phyloP scores from a whole-genome alignment of 2,329 filamentous ascomycete genomes.

The Venturiaceae sp. region DNA sequence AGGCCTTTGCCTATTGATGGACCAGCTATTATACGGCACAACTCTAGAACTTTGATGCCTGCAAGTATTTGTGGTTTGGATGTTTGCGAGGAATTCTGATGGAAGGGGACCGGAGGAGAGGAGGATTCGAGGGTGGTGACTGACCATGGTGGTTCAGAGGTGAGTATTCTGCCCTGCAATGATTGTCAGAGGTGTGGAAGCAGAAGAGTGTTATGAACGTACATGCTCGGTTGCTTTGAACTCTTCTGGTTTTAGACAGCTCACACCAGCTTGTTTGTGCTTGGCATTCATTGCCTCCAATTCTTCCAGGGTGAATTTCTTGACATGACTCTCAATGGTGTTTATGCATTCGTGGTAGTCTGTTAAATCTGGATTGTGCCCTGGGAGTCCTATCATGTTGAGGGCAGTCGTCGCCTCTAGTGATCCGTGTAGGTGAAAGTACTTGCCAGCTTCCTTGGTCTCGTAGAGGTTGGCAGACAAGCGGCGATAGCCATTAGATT shows the following conservation, averaged over 20 bases:
- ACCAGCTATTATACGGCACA: slow-evolving; percentile 67
- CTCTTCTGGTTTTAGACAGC: slow-evolving; percentile 30
- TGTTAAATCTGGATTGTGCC: slow-evolving; percentile 50
- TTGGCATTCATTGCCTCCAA: slow-evolving; percentile 31
- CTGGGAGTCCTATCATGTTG: slow-evolving; percentile 58
- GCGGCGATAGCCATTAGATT: slow-evolving; percentile 61
- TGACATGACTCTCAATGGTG: slow-evolving; percentile 31
- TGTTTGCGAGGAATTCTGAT: slow-evolving; percentile 25
- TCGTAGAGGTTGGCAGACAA: slow-evolving; percentile 64
- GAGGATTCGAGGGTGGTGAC: slow-evolving; percentile 41
- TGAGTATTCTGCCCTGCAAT: slow-evolving; percentile 27
- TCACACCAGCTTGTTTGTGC: slow-evolving; percentile 31
- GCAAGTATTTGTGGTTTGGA: slow-evolving; percentile 30
- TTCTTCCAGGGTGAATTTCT: slow-evolving; percentile 25
- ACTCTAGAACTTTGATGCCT: slow-evolving; percentile 63
- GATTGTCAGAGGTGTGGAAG: not conserved
- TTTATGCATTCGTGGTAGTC: slow-evolving; percentile 31
- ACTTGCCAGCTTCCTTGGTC: slow-evolving; percentile 56
- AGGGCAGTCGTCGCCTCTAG: slow-evolving; percentile 61
- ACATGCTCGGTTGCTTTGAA: slow-evolving; percentile 29
- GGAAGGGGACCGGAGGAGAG: slow-evolving; percentile 41
- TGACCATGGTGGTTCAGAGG: slow-evolving; percentile 33
- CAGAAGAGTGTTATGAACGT: slow-evolving; percentile 12
- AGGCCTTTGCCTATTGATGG: slow-evolving; percentile 63
- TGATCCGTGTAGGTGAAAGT: slow-evolving; percentile 68